Evolutionary conservation across 2,329 filamentous ascomycete species (phyloP), one percentile per base, ranked within the genome.

Genomic region (Endothia cerciana): DNA sequence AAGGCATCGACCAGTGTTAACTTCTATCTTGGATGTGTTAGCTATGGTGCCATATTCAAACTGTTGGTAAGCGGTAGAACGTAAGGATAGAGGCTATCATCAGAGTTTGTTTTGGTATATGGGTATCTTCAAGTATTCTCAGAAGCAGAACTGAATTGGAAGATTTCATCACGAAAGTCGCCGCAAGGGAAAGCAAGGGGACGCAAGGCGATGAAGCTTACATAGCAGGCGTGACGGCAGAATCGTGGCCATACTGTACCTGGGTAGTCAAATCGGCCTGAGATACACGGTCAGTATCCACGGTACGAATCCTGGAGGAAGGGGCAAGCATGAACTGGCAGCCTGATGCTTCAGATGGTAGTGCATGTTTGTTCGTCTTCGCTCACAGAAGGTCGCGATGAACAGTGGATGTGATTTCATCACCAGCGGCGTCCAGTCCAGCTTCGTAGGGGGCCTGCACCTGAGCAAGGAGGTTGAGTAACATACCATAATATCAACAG

Each of bases 111-210:
- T 82, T 82, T 89, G 87, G 87, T 89, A 87, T 83, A 81, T 58
- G 80, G 77, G 81, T 74, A 77, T 89, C 88, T 85, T 89, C 87
- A 90, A 80, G 78, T 72, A 76, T 74, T 72, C 86, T 91, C 88
- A 90, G 88, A 85, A 91, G 88, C 88, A 91, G 88, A 91, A 91
- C 88, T 91, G 88, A 84, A 84, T 77, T 82, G 81, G 80, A 78
- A 70, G 72, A 79, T 81, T 87, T 90, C 88, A 90, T 91, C 88
- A 90, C 82, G 74, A 76, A 83, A 78, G 75, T 67, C 62, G 45
- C 57, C 43, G 53, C 25, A 15, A 51, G 58, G 53, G 22, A 38
- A 60, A 60, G 10, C 11, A 5, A 30, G 40, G 38, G 5, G 8
- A 5, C 11, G 28, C 6, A 25, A 60, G 22, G 10, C 45, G 38